These are phyloP conservation scores for Capronia coronata DNA, from an alignment of 2,329 filamentous ascomycete genomes.

Conservation along the genomic window DNA sequence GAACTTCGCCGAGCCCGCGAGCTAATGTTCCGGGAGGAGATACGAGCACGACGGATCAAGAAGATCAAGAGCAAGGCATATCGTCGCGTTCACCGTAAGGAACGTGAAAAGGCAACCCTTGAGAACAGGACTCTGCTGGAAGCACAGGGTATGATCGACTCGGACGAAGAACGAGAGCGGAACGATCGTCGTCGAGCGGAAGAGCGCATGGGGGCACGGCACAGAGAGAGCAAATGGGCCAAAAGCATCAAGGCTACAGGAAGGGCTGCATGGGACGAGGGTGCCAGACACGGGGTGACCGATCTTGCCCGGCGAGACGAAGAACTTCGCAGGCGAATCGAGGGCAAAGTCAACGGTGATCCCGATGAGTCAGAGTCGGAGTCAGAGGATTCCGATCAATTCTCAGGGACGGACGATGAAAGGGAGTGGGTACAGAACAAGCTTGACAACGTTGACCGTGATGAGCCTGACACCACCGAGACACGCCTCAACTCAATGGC, in stretches of 20 bases:
- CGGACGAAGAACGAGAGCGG: conserved; percentile 58
- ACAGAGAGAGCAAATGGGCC: conserved; percentile 87
- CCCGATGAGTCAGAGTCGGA: conserved; percentile 59
- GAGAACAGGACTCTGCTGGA: conserved; percentile 37
- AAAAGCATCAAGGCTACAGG: conserved; percentile 75
- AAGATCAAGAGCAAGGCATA: conserved; percentile 99
- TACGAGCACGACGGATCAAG: conserved; percentile 85
- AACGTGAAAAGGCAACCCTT: conserved; percentile 16
- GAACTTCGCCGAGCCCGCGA: conserved; percentile 76
- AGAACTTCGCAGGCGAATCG: conserved; percentile 71
- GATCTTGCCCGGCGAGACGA: conserved; percentile 80
- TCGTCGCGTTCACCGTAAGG: conserved; percentile 78
- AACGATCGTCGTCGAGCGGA: conserved; percentile 71
- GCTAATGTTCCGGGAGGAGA: conserved; percentile 78
- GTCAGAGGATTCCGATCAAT: conserved; percentile 56
- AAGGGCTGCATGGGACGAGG: conserved; percentile 79
- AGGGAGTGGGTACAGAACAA: conserved; percentile 38
- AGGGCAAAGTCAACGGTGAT: conserved; percentile 60
- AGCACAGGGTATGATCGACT: conserved; percentile 54
- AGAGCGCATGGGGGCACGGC: conserved; percentile 76
- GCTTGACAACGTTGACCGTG: conserved; percentile 36
- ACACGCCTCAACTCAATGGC: conserved; percentile 75
- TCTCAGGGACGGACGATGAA: conserved; percentile 54
- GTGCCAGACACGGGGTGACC: conserved; percentile 67
- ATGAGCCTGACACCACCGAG: conserved; percentile 42